Percentiles rank a stretch among this genome's conserved stretches.
Evolutionary conservation across 306 rosid species (phyloP).

Genomic region (Gillenia trifoliata): DNA sequence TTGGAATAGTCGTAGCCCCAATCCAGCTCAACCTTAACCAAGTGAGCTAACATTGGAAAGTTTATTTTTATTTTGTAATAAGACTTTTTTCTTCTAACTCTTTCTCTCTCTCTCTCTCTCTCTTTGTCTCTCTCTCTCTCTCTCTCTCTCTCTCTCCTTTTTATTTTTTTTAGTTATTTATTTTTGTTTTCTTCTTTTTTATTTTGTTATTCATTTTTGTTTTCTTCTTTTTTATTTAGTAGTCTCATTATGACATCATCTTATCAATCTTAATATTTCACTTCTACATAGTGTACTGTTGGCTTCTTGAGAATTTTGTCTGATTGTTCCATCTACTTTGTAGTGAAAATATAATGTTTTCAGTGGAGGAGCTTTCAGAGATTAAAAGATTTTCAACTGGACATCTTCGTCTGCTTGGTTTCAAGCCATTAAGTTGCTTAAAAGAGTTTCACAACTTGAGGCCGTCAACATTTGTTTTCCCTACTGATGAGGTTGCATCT

Average conservation of each 20-base stretch:
- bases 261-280: not conserved
- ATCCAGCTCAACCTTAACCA: not conserved
- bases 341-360: constrained; percentile 69
- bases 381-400: constrained; percentile 65
- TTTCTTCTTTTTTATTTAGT: not conserved
- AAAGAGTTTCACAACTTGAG: constrained; percentile 87
- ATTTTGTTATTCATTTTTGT: not conserved
- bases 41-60: not conserved
- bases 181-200: not conserved
- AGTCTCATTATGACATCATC: not conserved
- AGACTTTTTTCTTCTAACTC: not conserved
- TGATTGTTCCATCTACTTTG: constrained; percentile 22
- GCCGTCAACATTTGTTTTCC: constrained; percentile 85
- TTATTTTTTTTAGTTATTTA: not conserved
- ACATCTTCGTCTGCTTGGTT: constrained; percentile 76
- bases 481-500: constrained; percentile 67
- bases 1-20: not conserved
- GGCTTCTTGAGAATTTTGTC: constrained; percentile 18
- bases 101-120: not conserved
- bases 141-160: not conserved
- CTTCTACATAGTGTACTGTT: not conserved
- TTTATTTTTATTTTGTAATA: not conserved
- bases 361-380: constrained; percentile 69
- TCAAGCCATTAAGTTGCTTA: constrained; percentile 86
- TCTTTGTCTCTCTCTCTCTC: not conserved